Evolutionary conservation across 441 rosid genomes (phyloP).

Genomic region (Omphalea diandra): DNA sequence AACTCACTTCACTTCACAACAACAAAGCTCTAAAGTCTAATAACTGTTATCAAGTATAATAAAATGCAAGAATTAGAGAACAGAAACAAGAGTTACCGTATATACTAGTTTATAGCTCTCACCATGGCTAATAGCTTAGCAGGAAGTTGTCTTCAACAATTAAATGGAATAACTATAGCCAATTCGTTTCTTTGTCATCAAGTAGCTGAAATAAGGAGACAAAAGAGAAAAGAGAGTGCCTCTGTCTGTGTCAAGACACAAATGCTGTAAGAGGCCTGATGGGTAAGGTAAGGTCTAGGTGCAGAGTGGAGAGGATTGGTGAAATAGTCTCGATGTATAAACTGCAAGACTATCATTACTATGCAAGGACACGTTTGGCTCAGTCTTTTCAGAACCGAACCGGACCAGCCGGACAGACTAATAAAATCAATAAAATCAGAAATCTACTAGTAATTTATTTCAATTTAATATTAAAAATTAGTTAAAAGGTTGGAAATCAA

Average conservation of each 20-base stretch:
- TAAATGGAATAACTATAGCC: not conserved
- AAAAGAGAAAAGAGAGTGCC: not conserved
- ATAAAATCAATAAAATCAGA: no score
- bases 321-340: not conserved
- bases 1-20: not conserved
- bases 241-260: not conserved
- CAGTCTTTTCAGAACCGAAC: no score
- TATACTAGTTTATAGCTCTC: not conserved
- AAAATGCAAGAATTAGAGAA: not conserved
- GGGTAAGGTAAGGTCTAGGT: not conserved
- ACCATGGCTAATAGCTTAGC: constrained; percentile 9
- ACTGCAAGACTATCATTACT: not conserved
- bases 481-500: no score
- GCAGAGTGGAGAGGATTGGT: no score
- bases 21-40: not conserved
- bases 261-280: constrained; percentile 13
- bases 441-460: no score
- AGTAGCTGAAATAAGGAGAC: not conserved
- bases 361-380: not conserved
- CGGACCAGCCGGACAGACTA: no score
- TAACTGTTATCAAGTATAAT: no score
- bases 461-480: no score
- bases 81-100: not conserved
- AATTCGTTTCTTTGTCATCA: not conserved
- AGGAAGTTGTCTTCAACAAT: not conserved